Evolutionary conservation across 208 protist species (phyloP).

Genomic region (Trypanosomatidae sp.): DNA sequence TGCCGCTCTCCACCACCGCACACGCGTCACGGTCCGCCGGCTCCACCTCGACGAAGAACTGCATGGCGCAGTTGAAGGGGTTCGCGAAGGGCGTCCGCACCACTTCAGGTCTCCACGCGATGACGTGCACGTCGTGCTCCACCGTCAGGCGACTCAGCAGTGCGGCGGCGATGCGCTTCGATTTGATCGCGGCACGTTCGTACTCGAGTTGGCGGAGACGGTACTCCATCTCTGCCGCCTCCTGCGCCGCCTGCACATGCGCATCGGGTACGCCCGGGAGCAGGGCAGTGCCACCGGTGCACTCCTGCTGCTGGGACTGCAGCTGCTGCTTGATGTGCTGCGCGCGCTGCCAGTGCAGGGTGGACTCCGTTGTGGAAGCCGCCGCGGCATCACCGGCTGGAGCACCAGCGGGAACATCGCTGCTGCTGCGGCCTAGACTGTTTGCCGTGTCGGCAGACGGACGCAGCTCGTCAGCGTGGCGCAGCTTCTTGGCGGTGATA

Average conservation of each 20-base stretch:
- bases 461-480: slow-evolving; percentile 45
- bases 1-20: slow-evolving; percentile 31
- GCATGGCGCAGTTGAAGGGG: slow-evolving; percentile 52
- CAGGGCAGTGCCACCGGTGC: slow-evolving; percentile 11
- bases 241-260: slow-evolving; percentile 40
- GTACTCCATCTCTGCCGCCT: slow-evolving; percentile 67
- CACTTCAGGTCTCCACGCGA: slow-evolving; percentile 60
- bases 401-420: no score
- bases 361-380: neutral
- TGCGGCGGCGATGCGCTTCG: slow-evolving; percentile 63
- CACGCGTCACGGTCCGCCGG: slow-evolving; percentile 31
- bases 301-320: slow-evolving; percentile 18
- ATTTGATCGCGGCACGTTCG: slow-evolving; percentile 74
- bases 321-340: slow-evolving; percentile 61
- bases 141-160: slow-evolving; percentile 75
- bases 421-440: no score
- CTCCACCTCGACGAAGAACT: slow-evolving; percentile 74
- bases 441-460: no score
- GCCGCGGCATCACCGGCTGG: no score
- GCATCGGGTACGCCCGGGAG: slow-evolving; percentile 54
- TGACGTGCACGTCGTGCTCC: slow-evolving; percentile 52
- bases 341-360: slow-evolving; percentile 66
- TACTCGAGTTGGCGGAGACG: slow-evolving; percentile 77
- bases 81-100: slow-evolving; percentile 67
- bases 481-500: slow-evolving; percentile 75